Base-by-base conservation (phyloP, 202 grass and related monocot species). In the Brachypodium distachyon region DNA sequence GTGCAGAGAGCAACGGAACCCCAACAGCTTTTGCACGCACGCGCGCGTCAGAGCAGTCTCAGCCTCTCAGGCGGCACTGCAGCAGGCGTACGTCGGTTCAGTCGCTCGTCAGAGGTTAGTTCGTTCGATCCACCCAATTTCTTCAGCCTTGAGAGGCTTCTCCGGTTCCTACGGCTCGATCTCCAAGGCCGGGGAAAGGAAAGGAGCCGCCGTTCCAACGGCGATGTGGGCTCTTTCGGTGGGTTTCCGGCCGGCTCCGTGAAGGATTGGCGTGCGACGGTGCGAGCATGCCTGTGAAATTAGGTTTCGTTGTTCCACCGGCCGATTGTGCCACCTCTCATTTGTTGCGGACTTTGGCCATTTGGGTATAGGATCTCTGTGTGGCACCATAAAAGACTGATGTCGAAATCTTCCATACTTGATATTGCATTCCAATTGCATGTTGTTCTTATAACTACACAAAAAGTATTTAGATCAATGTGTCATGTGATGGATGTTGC, bases 11-110 rank as follows among this genome's bases (percentile, higher is more conserved):
- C n/a, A n/a, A n/a, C n/a, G n/a, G n/a, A n/a, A n/a, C n/a, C n/a
- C 62, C 64, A 46, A n/a, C 64, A 67, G 64, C 64, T 46, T 67
- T 46, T 5, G 64, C 64, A 28, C 64, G 64, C 64, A 44, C 63
- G 65, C 39, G 65, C 63, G 65, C 39, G 65, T 47, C 65, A 68
- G 25, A 16, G 44, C 65, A 68, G 41, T 47, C 65, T 47, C 65
- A 68, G 40, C 6, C 12, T 1, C 1, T 60, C 57, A 0, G 4
- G 1, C 43, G 1, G 17, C n/a, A n/a, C n/a, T n/a, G n/a, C n/a
- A n/a, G n/a, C n/a, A n/a, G n/a, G n/a, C 19, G 16, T 52, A 9
- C 49, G 49, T 52, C 49, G n/a, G 49, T n/a, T n/a, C n/a, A n/a
- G n/a, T n/a, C n/a, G n/a, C n/a, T n/a, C n/a, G 63, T 68, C 64